Base-by-base conservation (phyloP, 352 stramenopile species). In the Globisporangium parvum region DNA sequence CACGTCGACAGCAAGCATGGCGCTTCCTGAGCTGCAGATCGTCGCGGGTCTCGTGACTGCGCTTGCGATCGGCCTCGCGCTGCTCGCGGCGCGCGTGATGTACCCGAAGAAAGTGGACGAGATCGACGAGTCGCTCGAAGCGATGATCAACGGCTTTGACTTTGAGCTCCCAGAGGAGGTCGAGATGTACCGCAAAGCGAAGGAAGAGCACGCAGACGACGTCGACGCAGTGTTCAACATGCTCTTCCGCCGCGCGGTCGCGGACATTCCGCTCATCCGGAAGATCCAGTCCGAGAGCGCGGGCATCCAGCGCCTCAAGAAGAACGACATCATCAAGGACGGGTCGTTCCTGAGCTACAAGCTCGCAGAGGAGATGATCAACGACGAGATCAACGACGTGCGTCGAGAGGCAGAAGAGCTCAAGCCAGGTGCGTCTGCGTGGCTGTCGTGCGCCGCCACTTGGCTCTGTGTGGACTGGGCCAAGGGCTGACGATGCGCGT, bases 61-160 rank as follows among this genome's bases (percentile, higher is more conserved):
- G 37, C 55, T 88, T 49, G 83, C 77, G 41, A 20, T 81, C 31
- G 71, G 66, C 55, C 75, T 93, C 47, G 55, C 91, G 65, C 47
- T 71, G 50, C 70, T 85, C 64, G 80, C 80, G 45, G 71, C 83
- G 53, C 77, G 77, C 47, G 77, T 90, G 37, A 70, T 84, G 70
- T 70, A 81, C 63, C 84, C 84, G 35, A 77, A 83, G 67, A 87
- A 86, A 66, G 69, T 74, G 57, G 66, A 74, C 63, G 81, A 88
- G 49, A 66, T 79, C 50, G 84, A 93, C 57, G 71, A 85, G 65
- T 88, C 77, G 57, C 73, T 93, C 47, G 80, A 93, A 31, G 80
- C 79, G 49, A 93, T 93, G 79, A 91, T 93, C 74, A 93, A 93
- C 63, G 84, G 84, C 67, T 93, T 93, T 53, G 84, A 93, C 77